Conservation (phyloP, 2,329 filamentous ascomycete genomes). For the Anisogramma anomala region DNA sequence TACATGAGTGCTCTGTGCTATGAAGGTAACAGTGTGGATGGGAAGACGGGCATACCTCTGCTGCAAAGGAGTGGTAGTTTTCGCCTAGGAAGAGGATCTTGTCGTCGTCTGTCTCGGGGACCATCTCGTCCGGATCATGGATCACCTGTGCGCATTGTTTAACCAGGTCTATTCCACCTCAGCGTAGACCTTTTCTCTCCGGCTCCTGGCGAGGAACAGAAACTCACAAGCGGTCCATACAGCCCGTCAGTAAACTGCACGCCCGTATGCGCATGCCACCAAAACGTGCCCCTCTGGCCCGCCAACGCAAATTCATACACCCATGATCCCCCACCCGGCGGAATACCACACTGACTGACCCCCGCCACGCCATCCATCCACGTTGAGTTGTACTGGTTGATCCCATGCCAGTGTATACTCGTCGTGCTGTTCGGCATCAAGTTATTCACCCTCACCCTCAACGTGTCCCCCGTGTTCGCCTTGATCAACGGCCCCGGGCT, state of each 20-base stretch:
- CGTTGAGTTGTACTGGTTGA: constrained; percentile 51
- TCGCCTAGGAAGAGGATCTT: constrained; percentile 29
- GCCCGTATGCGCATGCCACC: constrained; percentile 52
- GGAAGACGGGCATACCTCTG: constrained; percentile 18
- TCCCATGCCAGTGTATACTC: constrained; percentile 57
- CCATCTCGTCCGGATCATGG: constrained; percentile 24
- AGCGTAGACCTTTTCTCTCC: neutral
- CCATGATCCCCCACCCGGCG: constrained; percentile 38
- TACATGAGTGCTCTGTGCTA: neutral
- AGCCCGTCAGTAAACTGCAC: constrained; percentile 55
- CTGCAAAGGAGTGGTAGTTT: constrained; percentile 27
- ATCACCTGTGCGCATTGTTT: too few species aligned
- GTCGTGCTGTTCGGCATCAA: constrained; percentile 29
- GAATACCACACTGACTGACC: constrained; percentile 49
- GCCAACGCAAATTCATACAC: constrained; percentile 48
- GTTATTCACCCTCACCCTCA: constrained; percentile 31
- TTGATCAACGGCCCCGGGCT: constrained; percentile 34
- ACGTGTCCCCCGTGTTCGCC: constrained; percentile 31
- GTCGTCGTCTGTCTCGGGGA: constrained; percentile 23
- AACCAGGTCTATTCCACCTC: too few species aligned
- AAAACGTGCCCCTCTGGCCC: constrained; percentile 28
- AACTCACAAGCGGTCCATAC: constrained; percentile 45
- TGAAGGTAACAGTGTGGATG: neutral
- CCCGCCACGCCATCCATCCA: constrained; percentile 56
- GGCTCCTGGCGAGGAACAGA: neutral